These are phyloP conservation scores for Suillus brevipes DNA, from an alignment of 768 basidiomycete genomes.

Conservation along the genomic window DNA sequence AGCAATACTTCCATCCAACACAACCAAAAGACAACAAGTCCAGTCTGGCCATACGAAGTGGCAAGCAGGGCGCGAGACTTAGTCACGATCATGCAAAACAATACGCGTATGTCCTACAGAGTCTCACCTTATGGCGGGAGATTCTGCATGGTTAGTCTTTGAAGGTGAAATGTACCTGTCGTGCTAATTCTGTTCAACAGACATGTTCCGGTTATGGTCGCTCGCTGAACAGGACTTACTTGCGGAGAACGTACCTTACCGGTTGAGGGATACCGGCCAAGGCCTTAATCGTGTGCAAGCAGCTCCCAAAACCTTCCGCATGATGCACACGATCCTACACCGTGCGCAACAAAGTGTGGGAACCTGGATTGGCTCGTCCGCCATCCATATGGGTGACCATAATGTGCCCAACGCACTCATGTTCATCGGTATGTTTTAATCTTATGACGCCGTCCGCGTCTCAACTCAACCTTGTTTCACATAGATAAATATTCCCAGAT, in stretches of 20 bases:
- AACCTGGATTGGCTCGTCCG: slow-evolving; percentile 82
- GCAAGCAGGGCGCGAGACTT: slow-evolving; percentile 75
- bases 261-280: slow-evolving; percentile 85
- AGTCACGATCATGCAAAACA: slow-evolving; percentile 86
- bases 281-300: slow-evolving; percentile 89
- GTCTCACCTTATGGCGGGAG: slow-evolving; percentile 84
- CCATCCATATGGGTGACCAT: slow-evolving; percentile 89
- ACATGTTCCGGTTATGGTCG: slow-evolving; percentile 88
- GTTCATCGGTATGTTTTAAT: slow-evolving; percentile 60
- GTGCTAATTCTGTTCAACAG: slow-evolving; percentile 35
- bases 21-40: slow-evolving; percentile 61
- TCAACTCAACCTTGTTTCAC: neutral
- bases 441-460: neutral
- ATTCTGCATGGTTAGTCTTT: slow-evolving; percentile 66
- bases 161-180: slow-evolving; percentile 16
- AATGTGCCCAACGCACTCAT: slow-evolving; percentile 63
- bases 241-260: slow-evolving; percentile 72
- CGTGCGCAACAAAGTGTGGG: slow-evolving; percentile 82
- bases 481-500: slow-evolving; percentile 88
- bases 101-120: slow-evolving; percentile 84
- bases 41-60: slow-evolving; percentile 79
- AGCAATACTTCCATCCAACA: slow-evolving; percentile 75
- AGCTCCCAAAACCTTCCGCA: slow-evolving; percentile 83
- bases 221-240: slow-evolving; percentile 80
- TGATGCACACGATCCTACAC: slow-evolving; percentile 87